A percentile compares a stretch with the other conserved stretches of the same genome.
Evolutionary conservation across 129 eudicot species (phyloP).

Genomic region (Escallonia herrerae): DNA sequence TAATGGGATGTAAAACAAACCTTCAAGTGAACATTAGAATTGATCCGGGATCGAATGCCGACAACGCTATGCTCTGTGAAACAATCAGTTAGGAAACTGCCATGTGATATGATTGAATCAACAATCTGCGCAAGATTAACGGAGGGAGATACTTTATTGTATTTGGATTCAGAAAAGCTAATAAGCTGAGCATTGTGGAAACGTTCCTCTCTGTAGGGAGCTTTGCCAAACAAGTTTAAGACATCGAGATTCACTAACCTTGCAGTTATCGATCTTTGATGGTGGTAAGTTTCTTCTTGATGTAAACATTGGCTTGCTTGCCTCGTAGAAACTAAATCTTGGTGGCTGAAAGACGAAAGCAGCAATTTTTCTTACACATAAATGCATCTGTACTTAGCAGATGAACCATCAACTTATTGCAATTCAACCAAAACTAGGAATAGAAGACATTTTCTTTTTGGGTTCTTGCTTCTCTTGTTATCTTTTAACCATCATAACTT

Average conservation of each 20-base stretch:
- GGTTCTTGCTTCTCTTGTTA: too few relatives aligned
- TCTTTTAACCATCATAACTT: too few relatives aligned
- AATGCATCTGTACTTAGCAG: neutral
- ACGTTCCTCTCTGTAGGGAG: neutral
- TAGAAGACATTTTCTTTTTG: too few relatives aligned
- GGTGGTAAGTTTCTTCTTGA: conserved; percentile 96
- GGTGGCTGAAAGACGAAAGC: conserved; percentile 56
- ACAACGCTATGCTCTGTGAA: conserved; percentile 86
- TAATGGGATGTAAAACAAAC: conserved; percentile 25
- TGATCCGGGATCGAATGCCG: conserved; percentile 86
- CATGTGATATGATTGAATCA: conserved; percentile 87
- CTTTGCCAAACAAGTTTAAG: neutral
- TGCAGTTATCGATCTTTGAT: conserved; percentile 74
- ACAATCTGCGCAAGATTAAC: conserved; percentile 52
- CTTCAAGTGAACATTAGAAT: conserved; percentile 75
- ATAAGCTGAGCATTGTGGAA: neutral
- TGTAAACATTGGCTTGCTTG: conserved; percentile 91
- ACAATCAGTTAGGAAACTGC: conserved; percentile 72
- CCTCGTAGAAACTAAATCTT: conserved; percentile 88
- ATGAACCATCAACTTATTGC: neutral
- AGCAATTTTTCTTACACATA: neutral
- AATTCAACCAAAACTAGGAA: too few relatives aligned
- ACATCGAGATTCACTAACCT: conserved; percentile 36
- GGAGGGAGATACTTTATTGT: neutral
- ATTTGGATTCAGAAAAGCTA: neutral